phyloP scores from a whole-genome alignment of 768 basidiomycete species.

The Cytidiella melzeri region DNA sequence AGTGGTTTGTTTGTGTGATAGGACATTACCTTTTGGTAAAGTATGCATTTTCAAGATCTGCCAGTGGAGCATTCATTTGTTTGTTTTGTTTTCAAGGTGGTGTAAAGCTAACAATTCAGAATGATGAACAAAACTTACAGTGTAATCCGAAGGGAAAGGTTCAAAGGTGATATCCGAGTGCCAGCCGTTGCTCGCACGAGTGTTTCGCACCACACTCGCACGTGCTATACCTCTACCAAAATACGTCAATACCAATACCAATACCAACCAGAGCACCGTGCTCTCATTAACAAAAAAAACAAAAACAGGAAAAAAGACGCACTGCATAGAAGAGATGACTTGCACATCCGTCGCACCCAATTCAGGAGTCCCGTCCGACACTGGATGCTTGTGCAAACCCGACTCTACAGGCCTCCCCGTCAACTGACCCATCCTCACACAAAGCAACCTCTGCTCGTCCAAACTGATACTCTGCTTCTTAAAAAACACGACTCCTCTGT shows the following conservation, averaged over 20 bases:
- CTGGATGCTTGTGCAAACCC: constrained; percentile 51
- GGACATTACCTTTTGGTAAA: constrained; percentile 17
- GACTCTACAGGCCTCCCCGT: constrained; percentile 42
- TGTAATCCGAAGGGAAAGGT: constrained; percentile 52
- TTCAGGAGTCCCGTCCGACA: constrained; percentile 42
- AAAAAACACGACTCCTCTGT: constrained; percentile 64
- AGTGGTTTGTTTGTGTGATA: constrained; percentile 1
- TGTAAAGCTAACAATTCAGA: constrained; percentile 24
- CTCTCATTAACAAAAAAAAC: background rate
- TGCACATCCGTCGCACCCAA: constrained; percentile 44
- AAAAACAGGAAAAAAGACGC: no score
- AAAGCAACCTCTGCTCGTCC: constrained; percentile 46
- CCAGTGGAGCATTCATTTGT: no score
- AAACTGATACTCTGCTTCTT: constrained; percentile 44
- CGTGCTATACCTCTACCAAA: constrained; percentile 32
- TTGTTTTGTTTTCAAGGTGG: no score
- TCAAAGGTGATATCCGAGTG: constrained; percentile 61
- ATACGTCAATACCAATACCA: background rate
- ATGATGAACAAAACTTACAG: constrained; percentile 24
- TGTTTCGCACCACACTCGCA: constrained; percentile 25
- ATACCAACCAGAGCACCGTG: background rate
- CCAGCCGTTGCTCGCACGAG: constrained; percentile 41
- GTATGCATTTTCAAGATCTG: constrained; percentile 31
- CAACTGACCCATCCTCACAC: constrained; percentile 40
- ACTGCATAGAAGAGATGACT: constrained; percentile 44